Conservation (phyloP, 164 flowering plant genomes). For the Berberis vulgaris region DNA sequence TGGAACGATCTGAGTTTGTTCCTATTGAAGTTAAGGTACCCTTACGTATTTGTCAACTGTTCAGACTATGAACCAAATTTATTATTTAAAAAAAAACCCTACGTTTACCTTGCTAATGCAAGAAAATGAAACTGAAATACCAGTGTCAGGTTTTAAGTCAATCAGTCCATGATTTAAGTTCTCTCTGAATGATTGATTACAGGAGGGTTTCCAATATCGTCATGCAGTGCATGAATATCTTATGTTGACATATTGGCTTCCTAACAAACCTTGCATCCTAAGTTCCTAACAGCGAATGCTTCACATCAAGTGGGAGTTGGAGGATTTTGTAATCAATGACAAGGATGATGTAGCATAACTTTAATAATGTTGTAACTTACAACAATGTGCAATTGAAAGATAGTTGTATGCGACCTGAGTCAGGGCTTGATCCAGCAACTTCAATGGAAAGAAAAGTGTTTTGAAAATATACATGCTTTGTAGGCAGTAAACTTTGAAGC, state of each 20-base stretch:
- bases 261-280: constrained; percentile 46
- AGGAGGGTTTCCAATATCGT: constrained; percentile 87
- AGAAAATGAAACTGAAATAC: too few species aligned
- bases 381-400: too few species aligned
- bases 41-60: not conserved
- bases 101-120: too few species aligned
- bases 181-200: constrained; percentile 11
- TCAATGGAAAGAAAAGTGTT: too few species aligned
- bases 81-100: too few species aligned
- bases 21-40: constrained; percentile 76
- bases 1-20: constrained; percentile 56
- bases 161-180: not conserved
- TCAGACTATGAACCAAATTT: not conserved
- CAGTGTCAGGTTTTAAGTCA: too few species aligned
- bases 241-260: constrained; percentile 42
- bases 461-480: too few species aligned
- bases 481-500: too few species aligned
- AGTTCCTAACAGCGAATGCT: constrained; percentile 76
- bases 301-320: constrained; percentile 90
- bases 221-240: constrained; percentile 63
- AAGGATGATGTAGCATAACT: constrained; percentile 48
- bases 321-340: constrained; percentile 72
- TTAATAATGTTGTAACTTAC: not conserved
- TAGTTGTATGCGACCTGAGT: too few species aligned
- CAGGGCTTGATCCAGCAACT: too few species aligned